Percentiles rank a stretch among this genome's conserved stretches.
These are phyloP conservation scores for Cardiospermum halicacabum DNA, from an alignment of 345 rosid species.

Conservation along the genomic window DNA sequence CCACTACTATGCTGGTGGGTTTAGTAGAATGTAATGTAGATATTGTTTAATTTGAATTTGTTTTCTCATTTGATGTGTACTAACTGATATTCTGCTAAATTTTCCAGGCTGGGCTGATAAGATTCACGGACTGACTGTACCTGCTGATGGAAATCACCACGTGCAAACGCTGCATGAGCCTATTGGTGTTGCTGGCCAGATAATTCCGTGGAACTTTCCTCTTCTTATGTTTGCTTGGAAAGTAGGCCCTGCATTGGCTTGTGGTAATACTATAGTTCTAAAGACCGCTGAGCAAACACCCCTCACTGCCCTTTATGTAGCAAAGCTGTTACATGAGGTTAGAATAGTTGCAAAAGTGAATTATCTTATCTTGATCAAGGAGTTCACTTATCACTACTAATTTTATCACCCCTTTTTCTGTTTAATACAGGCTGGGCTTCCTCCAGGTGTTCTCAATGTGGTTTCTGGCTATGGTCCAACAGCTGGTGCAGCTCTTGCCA, in stretches of 20 bases:
- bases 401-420: slow-evolving; percentile 7
- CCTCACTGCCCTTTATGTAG: slow-evolving; percentile 47
- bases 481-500: slow-evolving; percentile 82
- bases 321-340: slow-evolving; percentile 66
- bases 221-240: slow-evolving; percentile 64
- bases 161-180: slow-evolving; percentile 62
- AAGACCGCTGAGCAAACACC: slow-evolving; percentile 68
- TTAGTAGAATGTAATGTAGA: neutral
- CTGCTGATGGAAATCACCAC: slow-evolving; percentile 60
- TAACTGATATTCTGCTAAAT: slow-evolving; percentile 5
- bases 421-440: slow-evolving; percentile 74
- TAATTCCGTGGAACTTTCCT: slow-evolving; percentile 68
- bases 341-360: neutral
- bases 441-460: slow-evolving; percentile 82
- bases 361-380: slow-evolving; percentile 1
- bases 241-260: slow-evolving; percentile 61
- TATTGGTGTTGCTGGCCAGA: slow-evolving; percentile 63
- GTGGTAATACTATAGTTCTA: slow-evolving; percentile 57
- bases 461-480: slow-evolving; percentile 85
- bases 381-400: neutral
- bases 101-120: slow-evolving; percentile 62
- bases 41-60: neutral
- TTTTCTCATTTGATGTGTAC: neutral
- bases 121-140: slow-evolving; percentile 54
- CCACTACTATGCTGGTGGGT: slow-evolving; percentile 83